A percentile compares a stretch with the other conserved stretches of the same genome.
These are phyloP conservation scores for Oemleria cerasiformis DNA, from an alignment of 306 rosid genomes.

Conservation along the genomic window DNA sequence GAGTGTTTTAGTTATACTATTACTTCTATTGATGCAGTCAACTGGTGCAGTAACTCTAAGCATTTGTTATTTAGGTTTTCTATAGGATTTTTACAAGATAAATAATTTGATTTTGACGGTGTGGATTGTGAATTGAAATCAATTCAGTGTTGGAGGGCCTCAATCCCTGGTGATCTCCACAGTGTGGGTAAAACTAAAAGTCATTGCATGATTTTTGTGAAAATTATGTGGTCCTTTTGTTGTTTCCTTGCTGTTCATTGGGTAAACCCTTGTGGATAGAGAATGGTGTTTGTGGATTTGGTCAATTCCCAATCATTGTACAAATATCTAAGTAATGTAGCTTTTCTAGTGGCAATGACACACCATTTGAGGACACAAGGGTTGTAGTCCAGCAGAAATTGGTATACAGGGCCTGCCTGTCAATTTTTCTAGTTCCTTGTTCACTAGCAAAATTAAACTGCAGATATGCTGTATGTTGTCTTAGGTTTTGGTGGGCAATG, in stretches of 20 bases:
- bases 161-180: not conserved
- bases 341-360: not conserved
- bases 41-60: conserved; percentile 35
- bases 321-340: not conserved
- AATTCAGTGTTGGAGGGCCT: not conserved
- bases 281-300: conserved; percentile 8
- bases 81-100: not conserved
- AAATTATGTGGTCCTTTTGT: not conserved
- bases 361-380: not conserved
- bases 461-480: not conserved
- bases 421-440: not conserved
- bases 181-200: not conserved
- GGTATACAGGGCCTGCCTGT: not conserved
- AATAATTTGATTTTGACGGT: not conserved
- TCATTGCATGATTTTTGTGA: not conserved
- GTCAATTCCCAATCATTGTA: not conserved
- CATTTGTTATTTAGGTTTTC: conserved; percentile 21
- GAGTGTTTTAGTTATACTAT: conserved; percentile 30
- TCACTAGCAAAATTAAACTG: not conserved
- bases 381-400: not conserved
- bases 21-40: conserved; percentile 33
- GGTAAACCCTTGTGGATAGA: not conserved
- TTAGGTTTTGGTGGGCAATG: not conserved
- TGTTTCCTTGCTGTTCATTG: not conserved
- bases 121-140: not conserved